Evolutionary conservation across 140 eudicot species (phyloP), one percentile per base, ranked within the genome.

Genomic region (Cichorium intybus): DNA sequence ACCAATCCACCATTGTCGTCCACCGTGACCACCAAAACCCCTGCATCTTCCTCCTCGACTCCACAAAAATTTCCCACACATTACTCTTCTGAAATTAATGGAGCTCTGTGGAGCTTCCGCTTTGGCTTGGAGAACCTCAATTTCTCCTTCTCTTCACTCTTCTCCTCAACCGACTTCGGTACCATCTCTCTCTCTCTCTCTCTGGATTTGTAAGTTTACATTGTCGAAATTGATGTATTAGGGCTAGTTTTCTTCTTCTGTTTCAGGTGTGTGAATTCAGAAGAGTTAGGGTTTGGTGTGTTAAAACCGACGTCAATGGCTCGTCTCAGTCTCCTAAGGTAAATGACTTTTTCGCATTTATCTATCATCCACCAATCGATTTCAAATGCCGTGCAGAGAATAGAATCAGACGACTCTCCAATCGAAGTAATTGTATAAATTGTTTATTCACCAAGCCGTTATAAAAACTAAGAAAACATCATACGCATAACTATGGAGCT

Each of bases 21-120:
- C 34, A 62, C 21, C 24, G 28, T 46, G 37, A 51, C 50, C 54
- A 64, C 67, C 54, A 43, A 43, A 43, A 43, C 3, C 4, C 7
- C 61, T 18, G n/a, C 26, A 31, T 20, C 37, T 33, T 34, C 62
- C 24, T 33, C 15, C 68, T 69, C 37, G 28, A 28, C 50, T 22
- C 26, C 58, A 63, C 64, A 72, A 9, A 22, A 14, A 9, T 24
- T 39, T 50, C 60, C 11, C 60, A 31, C 23, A 31, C 34, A 34
- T 24, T 28, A 45, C 24, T 37, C 50, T 24, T 41, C 49, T 34
- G 11, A 14, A 26, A 60, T 10, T 73, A 67, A 81, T 82, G 95
- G 95, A 82, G 78, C 72, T 86, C 49, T 77, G 65, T 62, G 80
- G 88, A 60, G 88, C 89, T 72, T 70, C 89, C 58, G 69, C 88